A percentile compares a stretch with the other conserved stretches of the same genome.
Conservation (phyloP, 2,329 filamentous ascomycete species). For the Rhynchosporium secalis region DNA sequence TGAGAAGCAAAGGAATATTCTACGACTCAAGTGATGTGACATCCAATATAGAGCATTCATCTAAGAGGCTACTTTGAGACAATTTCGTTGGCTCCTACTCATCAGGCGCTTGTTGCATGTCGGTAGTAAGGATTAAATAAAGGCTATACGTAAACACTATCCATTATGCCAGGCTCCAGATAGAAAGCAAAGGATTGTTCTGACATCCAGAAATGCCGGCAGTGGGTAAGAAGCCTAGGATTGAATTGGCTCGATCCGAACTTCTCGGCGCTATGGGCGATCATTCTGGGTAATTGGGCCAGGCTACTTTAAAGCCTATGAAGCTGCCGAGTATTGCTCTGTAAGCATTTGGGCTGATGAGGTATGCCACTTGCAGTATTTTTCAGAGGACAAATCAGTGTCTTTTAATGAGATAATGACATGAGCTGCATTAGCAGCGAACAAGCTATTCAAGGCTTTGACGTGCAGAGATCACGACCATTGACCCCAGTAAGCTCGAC, state of each 20-base stretch:
- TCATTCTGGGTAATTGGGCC: neutral
- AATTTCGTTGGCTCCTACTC: neutral
- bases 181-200: neutral
- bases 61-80: neutral
- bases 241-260: constrained; percentile 2
- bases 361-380: neutral
- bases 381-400: neutral
- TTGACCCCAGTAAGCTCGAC: too few species aligned
- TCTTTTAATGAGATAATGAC: too few species aligned
- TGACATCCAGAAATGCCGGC: neutral
- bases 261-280: neutral
- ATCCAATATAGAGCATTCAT: neutral
- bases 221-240: neutral
- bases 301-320: neutral
- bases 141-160: neutral
- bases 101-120: neutral
- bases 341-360: neutral
- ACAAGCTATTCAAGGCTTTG: too few species aligned
- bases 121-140: constrained; percentile 1
- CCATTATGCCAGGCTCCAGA: neutral
- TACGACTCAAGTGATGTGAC: neutral
- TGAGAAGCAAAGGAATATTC: neutral
- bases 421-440: too few species aligned
- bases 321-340: neutral
- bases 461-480: too few species aligned